Evolutionary conservation across 2,329 filamentous ascomycete genomes (phyloP).

Genomic region (Colletotrichum liriopes): DNA sequence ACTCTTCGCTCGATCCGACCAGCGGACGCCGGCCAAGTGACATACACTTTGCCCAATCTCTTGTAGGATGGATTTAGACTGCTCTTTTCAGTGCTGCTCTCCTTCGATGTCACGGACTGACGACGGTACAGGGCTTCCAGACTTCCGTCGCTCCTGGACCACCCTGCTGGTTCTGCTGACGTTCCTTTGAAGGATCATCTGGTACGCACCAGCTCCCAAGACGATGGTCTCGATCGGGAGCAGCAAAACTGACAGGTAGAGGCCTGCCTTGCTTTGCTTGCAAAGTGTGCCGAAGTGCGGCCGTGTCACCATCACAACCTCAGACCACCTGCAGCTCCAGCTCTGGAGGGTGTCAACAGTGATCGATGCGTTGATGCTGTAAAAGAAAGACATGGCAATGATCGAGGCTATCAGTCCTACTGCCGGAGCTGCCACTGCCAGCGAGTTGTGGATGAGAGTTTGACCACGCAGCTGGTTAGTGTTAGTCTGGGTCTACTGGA

Average conservation of each 20-base stretch:
- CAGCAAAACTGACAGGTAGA: constrained; percentile 70
- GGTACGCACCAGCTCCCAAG: constrained; percentile 62
- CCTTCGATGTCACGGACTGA: constrained; percentile 35
- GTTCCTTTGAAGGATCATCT: constrained; percentile 63
- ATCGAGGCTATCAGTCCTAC: constrained; percentile 59
- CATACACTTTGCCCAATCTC: not conserved
- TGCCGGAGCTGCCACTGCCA: constrained; percentile 48
- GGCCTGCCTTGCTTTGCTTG: constrained; percentile 67
- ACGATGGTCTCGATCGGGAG: constrained; percentile 70
- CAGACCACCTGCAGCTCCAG: constrained; percentile 75
- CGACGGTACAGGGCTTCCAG: constrained; percentile 49
- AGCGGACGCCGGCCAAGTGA: not conserved
- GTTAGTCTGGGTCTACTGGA: constrained; percentile 8
- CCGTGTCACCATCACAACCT: constrained; percentile 65
- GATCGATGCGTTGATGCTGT: constrained; percentile 68
- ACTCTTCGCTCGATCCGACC: constrained; percentile 1
- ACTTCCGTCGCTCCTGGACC: constrained; percentile 51
- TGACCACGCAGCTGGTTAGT: constrained; percentile 27
- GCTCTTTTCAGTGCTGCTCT: constrained; percentile 14
- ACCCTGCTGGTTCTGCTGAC: constrained; percentile 50
- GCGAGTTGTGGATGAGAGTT: constrained; percentile 39
- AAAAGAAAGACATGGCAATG: constrained; percentile 71
- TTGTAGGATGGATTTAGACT: not conserved
- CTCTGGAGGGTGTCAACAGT: constrained; percentile 70
- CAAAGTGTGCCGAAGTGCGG: constrained; percentile 73